Evolutionary conservation across 176 grass and related monocot genomes (phyloP), one percentile per base, ranked within the genome.

Genomic region (Carex cristatella): DNA sequence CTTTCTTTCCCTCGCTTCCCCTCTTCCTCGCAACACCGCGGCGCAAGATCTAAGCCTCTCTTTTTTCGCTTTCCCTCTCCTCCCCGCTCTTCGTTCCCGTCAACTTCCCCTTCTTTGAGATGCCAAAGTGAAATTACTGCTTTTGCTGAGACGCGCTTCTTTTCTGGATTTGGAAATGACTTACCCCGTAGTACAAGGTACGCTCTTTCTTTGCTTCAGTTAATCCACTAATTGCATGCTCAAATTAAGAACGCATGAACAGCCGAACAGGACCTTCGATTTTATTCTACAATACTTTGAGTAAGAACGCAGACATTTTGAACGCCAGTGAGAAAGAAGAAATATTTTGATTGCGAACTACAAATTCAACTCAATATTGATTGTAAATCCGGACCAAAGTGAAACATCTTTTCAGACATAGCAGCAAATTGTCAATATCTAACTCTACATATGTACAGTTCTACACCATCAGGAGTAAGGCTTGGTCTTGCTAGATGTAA

Each of bases 151-250:
- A 4, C 23, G 61, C 38, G 40, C n/a, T 51, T 67, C 2, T 23
- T 2, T 40, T 38, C n/a, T 82, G 28, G 16, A 83, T 67, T 68
- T 16, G n/a, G 13, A 67, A 19, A 83, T 83, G 59, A 31, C 56
- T 49, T 83, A 48, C 44, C 80, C 80, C 7, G 10, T 18, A 33
- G 61, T 67, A 63, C 59, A 83, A 83, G 80, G 80, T 83, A 68
- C n/a, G 28, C 19, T 83, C 7, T 82, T 82, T 61, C 32, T 82
- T n/a, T n/a, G 9, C n/a, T 33, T 82, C 28, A 38, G 32, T 40
- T 65, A 51, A 51, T 51, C 48, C 31, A 4, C 65, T 7, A 69
- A 69, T 40, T 38, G 4, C 5, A 38, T 16, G 66, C 13, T 40
- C 16, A 69, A 69, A 3, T 69, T 38, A 31, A 65, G 62, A 65